These are phyloP conservation scores for Lactifluus echinatus DNA, from an alignment of 768 basidiomycete genomes.

Conservation along the genomic window DNA sequence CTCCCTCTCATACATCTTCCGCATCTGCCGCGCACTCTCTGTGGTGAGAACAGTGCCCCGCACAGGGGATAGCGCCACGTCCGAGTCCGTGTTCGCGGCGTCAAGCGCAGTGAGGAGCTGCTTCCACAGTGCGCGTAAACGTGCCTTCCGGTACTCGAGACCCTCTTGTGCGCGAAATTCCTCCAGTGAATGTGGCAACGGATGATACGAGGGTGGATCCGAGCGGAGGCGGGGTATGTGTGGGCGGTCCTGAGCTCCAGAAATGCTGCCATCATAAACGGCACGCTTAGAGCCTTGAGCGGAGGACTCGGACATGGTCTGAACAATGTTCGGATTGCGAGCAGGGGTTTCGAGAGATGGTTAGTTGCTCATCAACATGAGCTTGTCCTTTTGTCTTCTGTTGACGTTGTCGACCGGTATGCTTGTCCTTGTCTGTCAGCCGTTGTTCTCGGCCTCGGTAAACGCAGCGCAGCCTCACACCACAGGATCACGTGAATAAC, in stretches of 20 bases:
- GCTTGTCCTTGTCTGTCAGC: background rate
- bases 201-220: constrained; percentile 36
- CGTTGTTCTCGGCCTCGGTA: too few relatives aligned
- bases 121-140: constrained; percentile 56
- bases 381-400: background rate
- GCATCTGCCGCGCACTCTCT: constrained; percentile 18
- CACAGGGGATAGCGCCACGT: constrained; percentile 22
- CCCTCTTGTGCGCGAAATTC: constrained; percentile 64
- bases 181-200: constrained; percentile 41
- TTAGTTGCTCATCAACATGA: constrained; percentile 5
- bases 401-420: background rate
- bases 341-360: background rate
- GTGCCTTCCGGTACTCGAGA: constrained; percentile 46
- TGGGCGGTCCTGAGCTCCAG: constrained; percentile 46
- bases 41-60: constrained; percentile 5
- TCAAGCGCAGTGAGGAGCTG: constrained; percentile 36
- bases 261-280: constrained; percentile 42
- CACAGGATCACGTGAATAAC: constrained; percentile 11
- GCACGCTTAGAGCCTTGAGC: constrained; percentile 36
- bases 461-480: background rate
- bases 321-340: constrained; percentile 9
- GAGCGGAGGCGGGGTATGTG: constrained; percentile 52
- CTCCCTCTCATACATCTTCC: constrained; percentile 23
- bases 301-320: constrained; percentile 15
- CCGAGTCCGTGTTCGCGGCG: constrained; percentile 22